phyloP scores from a whole-genome alignment of 768 basidiomycete species.

The Dentipellis sp. region DNA sequence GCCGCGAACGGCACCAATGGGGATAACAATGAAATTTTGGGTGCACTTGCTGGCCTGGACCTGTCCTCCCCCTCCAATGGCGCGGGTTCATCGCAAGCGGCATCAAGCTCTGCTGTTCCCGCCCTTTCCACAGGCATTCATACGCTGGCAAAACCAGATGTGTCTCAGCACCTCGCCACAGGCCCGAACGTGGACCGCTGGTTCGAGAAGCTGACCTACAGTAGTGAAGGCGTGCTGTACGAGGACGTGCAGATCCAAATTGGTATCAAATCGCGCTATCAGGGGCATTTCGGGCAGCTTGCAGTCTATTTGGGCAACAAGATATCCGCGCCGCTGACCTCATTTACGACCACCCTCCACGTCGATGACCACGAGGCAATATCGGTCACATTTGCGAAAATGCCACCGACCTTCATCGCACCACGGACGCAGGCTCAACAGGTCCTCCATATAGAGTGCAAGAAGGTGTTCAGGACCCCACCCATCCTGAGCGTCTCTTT shows the following conservation, averaged over 20 bases:
- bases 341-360: constrained; percentile 79
- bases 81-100: constrained; percentile 13
- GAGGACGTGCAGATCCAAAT: constrained; percentile 95
- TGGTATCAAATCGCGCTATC: constrained; percentile 93
- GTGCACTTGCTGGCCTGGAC: constrained; percentile 79
- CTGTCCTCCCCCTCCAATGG: constrained; percentile 29
- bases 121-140: background rate
- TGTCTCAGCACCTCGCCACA: constrained; percentile 44
- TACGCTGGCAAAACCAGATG: constrained; percentile 2
- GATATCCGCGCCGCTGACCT: constrained; percentile 76
- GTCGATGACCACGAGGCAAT: constrained; percentile 69
- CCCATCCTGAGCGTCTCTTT: constrained; percentile 86
- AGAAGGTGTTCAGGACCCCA: constrained; percentile 65
- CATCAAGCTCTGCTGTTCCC: constrained; percentile 1
- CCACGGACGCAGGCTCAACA: constrained; percentile 88
- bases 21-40: constrained; percentile 41
- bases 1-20: constrained; percentile 21
- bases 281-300: constrained; percentile 87
- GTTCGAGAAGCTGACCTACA: constrained; percentile 78
- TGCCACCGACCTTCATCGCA: constrained; percentile 73
- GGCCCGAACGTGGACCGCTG: constrained; percentile 79
- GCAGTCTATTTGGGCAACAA: constrained; percentile 98
- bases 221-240: constrained; percentile 82
- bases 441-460: constrained; percentile 91
- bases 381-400: constrained; percentile 80